Evolutionary conservation across 768 basidiomycete genomes (phyloP).

Genomic region (Cystobasidium tubakii): DNA sequence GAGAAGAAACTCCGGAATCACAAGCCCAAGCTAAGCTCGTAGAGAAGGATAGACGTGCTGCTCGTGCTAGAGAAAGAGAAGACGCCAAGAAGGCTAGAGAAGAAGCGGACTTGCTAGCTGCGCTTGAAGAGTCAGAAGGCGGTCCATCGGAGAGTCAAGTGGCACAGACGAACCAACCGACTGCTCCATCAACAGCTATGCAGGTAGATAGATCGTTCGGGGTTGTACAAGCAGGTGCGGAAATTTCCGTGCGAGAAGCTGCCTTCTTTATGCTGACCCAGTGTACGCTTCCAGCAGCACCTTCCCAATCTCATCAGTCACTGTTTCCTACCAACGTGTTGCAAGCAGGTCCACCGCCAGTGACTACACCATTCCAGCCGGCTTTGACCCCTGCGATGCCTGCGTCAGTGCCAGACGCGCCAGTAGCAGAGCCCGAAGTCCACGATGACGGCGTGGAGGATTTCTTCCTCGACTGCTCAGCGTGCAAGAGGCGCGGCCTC

Average conservation of each 20-base stretch:
- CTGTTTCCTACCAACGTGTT: no score
- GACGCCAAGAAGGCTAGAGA: constrained; percentile 31
- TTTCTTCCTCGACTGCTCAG: constrained; percentile 32
- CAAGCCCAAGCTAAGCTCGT: background rate
- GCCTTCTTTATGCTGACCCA: background rate
- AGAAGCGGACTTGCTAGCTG: constrained; percentile 25
- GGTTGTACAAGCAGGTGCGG: background rate
- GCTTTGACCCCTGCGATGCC: background rate
- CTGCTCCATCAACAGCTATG: background rate
- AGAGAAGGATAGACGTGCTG: constrained; percentile 18
- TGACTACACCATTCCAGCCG: background rate
- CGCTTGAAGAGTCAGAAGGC: background rate
- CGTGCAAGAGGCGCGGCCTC: constrained; percentile 17
- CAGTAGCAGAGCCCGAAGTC: background rate
- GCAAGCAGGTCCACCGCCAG: background rate
- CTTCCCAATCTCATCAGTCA: background rate
- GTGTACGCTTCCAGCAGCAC: background rate
- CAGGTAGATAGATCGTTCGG: background rate
- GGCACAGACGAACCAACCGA: background rate
- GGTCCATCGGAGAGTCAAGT: background rate
- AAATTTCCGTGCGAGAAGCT: background rate
- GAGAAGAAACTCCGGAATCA: background rate
- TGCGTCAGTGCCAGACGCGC: background rate
- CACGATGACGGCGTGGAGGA: constrained; percentile 22
- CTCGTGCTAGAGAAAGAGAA: constrained; percentile 19